phyloP scores from a whole-genome alignment of 2,329 filamentous ascomycete genomes.

The Colletotrichum gloeosporioides region DNA sequence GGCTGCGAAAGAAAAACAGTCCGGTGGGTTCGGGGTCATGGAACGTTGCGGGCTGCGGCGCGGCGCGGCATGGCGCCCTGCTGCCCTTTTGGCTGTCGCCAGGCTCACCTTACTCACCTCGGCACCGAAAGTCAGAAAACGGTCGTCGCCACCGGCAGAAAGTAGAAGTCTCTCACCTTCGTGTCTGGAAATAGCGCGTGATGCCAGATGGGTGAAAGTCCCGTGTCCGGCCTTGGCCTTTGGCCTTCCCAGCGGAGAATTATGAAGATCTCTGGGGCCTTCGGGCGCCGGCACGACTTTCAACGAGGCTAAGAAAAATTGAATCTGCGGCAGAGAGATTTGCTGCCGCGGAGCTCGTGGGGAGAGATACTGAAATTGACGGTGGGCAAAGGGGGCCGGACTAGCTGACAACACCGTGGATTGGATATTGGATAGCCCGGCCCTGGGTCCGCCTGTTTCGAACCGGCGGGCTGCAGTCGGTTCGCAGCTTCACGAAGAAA shows the following conservation, averaged over 20 bases:
- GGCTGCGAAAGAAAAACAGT: not conserved
- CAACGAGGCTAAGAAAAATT: not conserved
- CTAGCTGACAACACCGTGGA: not conserved
- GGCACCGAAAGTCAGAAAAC: not conserved
- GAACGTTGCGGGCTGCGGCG: not conserved
- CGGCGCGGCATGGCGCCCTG: not conserved
- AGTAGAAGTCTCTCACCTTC: not conserved
- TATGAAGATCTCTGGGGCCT: slow-evolving; percentile 17
- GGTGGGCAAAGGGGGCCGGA: not conserved
- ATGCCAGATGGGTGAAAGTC: not conserved
- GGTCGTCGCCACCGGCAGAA: not conserved
- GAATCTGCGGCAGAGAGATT: not conserved
- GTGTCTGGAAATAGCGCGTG: slow-evolving; percentile 15
- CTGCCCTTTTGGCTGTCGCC: not conserved
- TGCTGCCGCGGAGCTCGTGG: not conserved
- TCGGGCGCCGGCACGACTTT: not conserved
- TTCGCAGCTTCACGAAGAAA: not conserved
- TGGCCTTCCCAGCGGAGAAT: slow-evolving; percentile 13
- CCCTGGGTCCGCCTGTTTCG: not conserved
- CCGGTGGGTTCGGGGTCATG: not conserved
- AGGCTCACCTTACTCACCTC: not conserved
- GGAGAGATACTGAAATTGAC: not conserved
- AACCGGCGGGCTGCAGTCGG: slow-evolving; percentile 2
- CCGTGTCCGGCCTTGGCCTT: slow-evolving; percentile 4
- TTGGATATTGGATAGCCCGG: not conserved